A percentile compares a stretch with the other conserved stretches of the same genome.
phyloP scores from a whole-genome alignment of 208 protist species.

The Leishmania guyanensis region DNA sequence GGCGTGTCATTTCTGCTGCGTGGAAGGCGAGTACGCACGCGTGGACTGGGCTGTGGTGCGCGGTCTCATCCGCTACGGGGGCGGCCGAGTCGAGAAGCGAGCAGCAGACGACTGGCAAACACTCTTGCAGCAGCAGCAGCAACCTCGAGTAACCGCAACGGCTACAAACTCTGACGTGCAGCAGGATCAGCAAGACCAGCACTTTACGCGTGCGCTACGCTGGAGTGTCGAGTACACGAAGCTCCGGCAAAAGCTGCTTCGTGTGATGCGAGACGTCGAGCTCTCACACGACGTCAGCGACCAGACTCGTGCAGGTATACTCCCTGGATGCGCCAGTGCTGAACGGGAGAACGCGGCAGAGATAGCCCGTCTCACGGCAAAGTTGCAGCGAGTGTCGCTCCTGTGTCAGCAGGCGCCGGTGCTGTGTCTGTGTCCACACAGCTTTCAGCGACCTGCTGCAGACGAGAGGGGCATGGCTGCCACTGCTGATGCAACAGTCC shows the following conservation, averaged over 20 bases:
- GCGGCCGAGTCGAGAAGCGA: slow-evolving; percentile 59
- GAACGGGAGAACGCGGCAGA: not conserved
- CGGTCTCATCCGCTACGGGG: slow-evolving; percentile 69
- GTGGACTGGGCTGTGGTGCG: slow-evolving; percentile 66
- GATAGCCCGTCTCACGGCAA: slow-evolving; percentile 6
- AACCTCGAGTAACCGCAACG: not conserved
- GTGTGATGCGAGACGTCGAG: not conserved
- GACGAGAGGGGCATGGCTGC: not conserved
- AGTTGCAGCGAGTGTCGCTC: slow-evolving; percentile 11
- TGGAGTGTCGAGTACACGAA: slow-evolving; percentile 27
- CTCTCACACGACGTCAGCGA: not conserved
- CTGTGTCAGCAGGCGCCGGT: slow-evolving; percentile 28
- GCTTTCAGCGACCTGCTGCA: slow-evolving; percentile 25
- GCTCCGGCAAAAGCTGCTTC: slow-evolving; percentile 15
- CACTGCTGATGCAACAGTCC: not conserved
- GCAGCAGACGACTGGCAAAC: slow-evolving; percentile 44
- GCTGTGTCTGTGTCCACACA: slow-evolving; percentile 39
- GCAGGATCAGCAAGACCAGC: not conserved
- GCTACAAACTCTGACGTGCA: not conserved
- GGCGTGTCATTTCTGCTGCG: slow-evolving; percentile 54
- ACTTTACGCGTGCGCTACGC: slow-evolving; percentile 10
- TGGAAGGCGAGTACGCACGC: slow-evolving; percentile 70
- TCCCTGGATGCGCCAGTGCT: not conserved
- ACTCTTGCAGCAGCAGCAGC: slow-evolving; percentile 25
- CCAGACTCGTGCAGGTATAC: too few relatives aligned